Evolutionary conservation across 345 rosid species (phyloP), one percentile per base, ranked within the genome.

Genomic region (Odontarrhena argentea): DNA sequence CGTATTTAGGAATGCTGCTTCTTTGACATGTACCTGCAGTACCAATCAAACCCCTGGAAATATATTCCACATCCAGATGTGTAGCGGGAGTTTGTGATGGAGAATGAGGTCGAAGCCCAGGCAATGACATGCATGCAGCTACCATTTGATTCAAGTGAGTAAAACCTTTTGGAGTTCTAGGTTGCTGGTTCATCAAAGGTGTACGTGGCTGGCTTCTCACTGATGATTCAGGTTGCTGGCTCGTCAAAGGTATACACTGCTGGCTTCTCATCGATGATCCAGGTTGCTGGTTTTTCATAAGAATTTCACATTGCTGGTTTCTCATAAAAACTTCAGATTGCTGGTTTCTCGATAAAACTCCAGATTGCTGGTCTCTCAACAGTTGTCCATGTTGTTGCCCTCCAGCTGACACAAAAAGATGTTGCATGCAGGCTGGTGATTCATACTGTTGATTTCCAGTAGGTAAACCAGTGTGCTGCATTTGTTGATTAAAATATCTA

Each of bases 381-480:
- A 34, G 60, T 43, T 22, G 48, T 38, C 67, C 77, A n/a, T 60
- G 70, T 69, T 74, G 84, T 68, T 72, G 77, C 32, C 55, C 71
- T 43, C 76, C 76, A 4, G 59, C 14, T 57, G 76, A 57, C 66
- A 65, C 26, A 50, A 49, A 40, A 55, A 11, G 53, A 53, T 72
- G 71, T 18, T 56, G 65, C 76, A 48, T 57, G 53, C 40, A 40
- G 24, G 32, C 2, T 1, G 37, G 30, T 65, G 52, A 43, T 50
- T 53, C 47, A 73, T 50, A 51, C 14, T 50, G 71, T 26, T 11
- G 48, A 57, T 73, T 42, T 58, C 15, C 55, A 51, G 41, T 34
- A 73, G 68, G 52, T 46, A 65, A 24, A 48, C 34, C 50, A 43
- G 48, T 51, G 48, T 65, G 66, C 36, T 57, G 64, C 51, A 37